Percentiles rank a stretch among this genome's conserved stretches.
Evolutionary conservation across 192 early-diverging fungal genomes (phyloP).

Genomic region (Gamsiella multidivaricata): DNA sequence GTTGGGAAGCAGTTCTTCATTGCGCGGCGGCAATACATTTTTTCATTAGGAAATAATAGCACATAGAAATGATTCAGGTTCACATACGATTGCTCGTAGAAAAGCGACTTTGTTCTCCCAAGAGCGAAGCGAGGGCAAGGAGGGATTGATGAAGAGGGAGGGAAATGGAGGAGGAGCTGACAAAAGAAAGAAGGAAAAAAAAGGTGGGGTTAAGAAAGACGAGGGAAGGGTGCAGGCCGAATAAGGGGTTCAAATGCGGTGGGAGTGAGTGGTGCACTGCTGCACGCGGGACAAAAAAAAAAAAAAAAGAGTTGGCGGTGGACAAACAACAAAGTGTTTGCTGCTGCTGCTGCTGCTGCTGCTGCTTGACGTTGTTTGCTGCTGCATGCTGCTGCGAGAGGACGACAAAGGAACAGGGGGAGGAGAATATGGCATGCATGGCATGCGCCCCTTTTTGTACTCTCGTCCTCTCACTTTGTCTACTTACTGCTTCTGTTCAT

Average conservation of each 20-base stretch:
- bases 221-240: neutral
- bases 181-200: conserved; percentile 1
- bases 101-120: neutral
- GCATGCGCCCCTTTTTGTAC: no score
- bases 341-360: no score
- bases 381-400: no score
- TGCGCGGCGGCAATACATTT: no score
- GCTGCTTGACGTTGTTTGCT: no score
- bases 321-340: no score
- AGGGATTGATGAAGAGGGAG: neutral
- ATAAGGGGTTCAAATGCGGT: neutral
- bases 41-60: no score
- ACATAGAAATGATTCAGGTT: no score
- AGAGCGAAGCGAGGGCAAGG: neutral
- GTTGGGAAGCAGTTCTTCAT: no score
- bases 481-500: no score
- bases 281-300: neutral
- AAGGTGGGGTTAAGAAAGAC: neutral
- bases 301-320: neutral
- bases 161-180: neutral
- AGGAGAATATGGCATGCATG: neutral
- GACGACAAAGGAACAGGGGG: neutral
- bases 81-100: no score
- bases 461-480: no score
- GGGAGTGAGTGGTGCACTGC: neutral